Conservation (phyloP, 2,329 filamentous ascomycete species). For the Calonectria pauciramosa region DNA sequence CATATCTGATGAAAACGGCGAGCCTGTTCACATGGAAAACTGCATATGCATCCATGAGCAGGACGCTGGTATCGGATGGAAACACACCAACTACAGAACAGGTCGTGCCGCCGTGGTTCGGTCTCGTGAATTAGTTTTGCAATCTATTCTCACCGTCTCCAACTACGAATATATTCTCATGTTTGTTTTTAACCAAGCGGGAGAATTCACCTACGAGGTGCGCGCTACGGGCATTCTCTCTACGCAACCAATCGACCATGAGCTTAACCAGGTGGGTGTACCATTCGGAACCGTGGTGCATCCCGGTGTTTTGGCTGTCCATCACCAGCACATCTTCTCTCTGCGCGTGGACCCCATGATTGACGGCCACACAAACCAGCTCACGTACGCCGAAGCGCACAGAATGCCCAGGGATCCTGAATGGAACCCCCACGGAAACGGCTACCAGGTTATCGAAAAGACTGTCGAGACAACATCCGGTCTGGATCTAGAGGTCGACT, state of each 20-base stretch:
- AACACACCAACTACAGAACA: conserved; percentile 82
- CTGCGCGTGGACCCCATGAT: conserved; percentile 72
- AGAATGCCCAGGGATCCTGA: conserved; percentile 46
- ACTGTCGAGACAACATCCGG: conserved; percentile 57
- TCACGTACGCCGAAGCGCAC: conserved; percentile 20
- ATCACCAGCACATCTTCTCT: conserved; percentile 76
- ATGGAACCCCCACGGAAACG: conserved; percentile 65
- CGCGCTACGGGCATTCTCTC: conserved; percentile 55
- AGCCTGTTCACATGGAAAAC: conserved; percentile 55
- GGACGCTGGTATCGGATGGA: conserved; percentile 81
- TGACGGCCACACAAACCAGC: conserved; percentile 64
- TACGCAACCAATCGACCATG: conserved; percentile 55
- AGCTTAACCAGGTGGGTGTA: neutral
- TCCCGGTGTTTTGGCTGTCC: conserved; percentile 70
- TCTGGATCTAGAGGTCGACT: conserved; percentile 59
- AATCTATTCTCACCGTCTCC: conserved; percentile 70
- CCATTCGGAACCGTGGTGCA: conserved; percentile 70
- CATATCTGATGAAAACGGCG: conserved; percentile 13
- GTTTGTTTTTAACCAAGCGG: conserved; percentile 64
- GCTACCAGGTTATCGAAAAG: conserved; percentile 54
- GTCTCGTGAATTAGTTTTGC: conserved; percentile 67
- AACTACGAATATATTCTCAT: conserved; percentile 69
- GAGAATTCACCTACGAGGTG: conserved; percentile 46
- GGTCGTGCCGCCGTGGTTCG: conserved; percentile 71
- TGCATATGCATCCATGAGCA: conserved; percentile 84